Conservation (phyloP, 108 stramenopile genomes). For the Schizochytrium sp. region DNA sequence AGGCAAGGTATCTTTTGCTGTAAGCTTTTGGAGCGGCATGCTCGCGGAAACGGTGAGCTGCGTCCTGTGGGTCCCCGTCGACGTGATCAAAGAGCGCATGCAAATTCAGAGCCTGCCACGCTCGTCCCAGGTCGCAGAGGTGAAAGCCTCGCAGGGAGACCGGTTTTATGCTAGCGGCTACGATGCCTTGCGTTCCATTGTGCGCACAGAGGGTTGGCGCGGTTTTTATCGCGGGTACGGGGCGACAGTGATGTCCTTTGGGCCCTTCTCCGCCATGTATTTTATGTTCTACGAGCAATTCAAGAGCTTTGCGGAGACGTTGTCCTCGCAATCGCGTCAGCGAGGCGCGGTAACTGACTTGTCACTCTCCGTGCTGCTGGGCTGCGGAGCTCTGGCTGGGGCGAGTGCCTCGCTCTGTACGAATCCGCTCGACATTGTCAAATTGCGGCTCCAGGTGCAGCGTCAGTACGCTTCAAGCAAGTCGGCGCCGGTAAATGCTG, state of each 20-base stretch:
- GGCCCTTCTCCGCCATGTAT: conserved; percentile 89
- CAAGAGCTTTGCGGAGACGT: conserved; percentile 41
- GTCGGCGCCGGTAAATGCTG: not conserved
- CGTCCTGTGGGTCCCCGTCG: conserved; percentile 89
- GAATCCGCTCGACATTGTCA: conserved; percentile 90
- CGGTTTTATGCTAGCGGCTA: conserved; percentile 59
- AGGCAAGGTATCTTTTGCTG: not conserved
- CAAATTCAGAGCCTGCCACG: conserved; percentile 64
- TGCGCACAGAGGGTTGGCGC: conserved; percentile 61
- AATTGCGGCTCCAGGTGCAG: conserved; percentile 83
- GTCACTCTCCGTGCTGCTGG: conserved; percentile 53
- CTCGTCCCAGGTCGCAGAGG: not conserved
- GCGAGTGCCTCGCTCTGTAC: conserved; percentile 84
- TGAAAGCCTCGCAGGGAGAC: not conserved
- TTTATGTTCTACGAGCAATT: conserved; percentile 86
- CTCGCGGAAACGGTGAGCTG: conserved; percentile 81
- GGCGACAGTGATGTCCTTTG: conserved; percentile 86
- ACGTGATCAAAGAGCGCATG: conserved; percentile 92
- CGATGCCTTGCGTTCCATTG: conserved; percentile 68
- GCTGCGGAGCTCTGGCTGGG: conserved; percentile 73
- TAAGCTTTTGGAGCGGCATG: conserved; percentile 67
- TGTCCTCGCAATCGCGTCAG: not conserved
- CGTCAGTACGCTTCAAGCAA: conserved; percentile 20
- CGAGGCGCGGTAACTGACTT: conserved; percentile 16
- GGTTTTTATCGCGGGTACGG: conserved; percentile 87